phyloP scores from a whole-genome alignment of 805 yeast species.

The Wickerhamomyces canadensis region DNA sequence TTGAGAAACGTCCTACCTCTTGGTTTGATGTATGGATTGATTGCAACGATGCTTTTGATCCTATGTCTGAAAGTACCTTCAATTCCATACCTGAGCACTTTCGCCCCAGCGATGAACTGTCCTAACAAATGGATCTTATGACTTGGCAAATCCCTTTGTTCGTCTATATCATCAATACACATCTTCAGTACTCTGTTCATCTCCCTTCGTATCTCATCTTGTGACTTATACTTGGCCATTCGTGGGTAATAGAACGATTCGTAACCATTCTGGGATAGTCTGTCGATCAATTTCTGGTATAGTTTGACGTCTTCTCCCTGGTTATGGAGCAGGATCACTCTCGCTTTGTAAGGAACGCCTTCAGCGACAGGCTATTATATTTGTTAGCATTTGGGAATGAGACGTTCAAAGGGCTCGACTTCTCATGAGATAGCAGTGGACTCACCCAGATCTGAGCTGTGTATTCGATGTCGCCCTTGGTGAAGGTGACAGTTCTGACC shows the following conservation, averaged over 20 bases:
- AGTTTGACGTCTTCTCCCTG: conserved; percentile 14
- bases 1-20: neutral
- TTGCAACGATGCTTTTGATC: conserved; percentile 11
- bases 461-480: conserved; percentile 22
- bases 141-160: neutral
- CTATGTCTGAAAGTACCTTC: conserved; percentile 12
- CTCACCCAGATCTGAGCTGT: conserved; percentile 20
- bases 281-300: conserved; percentile 13
- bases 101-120: conserved; percentile 13
- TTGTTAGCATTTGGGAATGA: conserved; percentile 3
- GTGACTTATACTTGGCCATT: conserved; percentile 7
- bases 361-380: conserved; percentile 9
- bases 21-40: conserved; percentile 17
- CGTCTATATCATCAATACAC: conserved; percentile 16
- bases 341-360: conserved; percentile 11
- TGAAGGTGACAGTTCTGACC: conserved; percentile 6
- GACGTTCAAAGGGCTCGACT: no score
- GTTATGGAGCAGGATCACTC: conserved; percentile 17
- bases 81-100: conserved; percentile 14
- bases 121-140: conserved; percentile 13
- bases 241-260: conserved; percentile 13
- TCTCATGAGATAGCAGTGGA: neutral
- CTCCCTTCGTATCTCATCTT: conserved; percentile 11
- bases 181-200: conserved; percentile 13
- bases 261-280: conserved; percentile 14